Evolutionary conservation across 208 protist genomes (phyloP).

Genomic region (Trypanosoma melophagium): DNA sequence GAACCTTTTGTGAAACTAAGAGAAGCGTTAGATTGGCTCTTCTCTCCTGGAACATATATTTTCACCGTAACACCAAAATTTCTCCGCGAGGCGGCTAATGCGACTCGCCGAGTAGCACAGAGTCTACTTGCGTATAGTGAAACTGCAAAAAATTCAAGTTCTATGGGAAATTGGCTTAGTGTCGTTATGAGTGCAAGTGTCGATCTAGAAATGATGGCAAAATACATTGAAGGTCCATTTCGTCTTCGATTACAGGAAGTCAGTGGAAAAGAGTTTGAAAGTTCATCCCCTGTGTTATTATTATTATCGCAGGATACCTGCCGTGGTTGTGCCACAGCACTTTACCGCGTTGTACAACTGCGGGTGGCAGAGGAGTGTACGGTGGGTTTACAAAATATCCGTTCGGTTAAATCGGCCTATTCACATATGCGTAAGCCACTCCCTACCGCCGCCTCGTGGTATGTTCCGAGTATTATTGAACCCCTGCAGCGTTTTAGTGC

Average conservation of each 20-base stretch:
- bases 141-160: conserved; percentile 1
- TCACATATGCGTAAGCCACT: conserved; percentile 68
- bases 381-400: conserved; percentile 65
- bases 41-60: conserved; percentile 47
- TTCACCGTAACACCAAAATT: conserved; percentile 41
- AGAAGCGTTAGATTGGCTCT: conserved; percentile 35
- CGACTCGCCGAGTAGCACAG: conserved; percentile 2
- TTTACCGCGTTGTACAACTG: conserved; percentile 26
- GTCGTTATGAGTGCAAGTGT: conserved; percentile 3
- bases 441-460: conserved; percentile 76
- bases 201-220: conserved; percentile 19
- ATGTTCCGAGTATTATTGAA: conserved; percentile 47
- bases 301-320: conserved; percentile 21
- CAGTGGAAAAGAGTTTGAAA: conserved; percentile 9
- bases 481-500: conserved; percentile 52
- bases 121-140: conserved; percentile 9
- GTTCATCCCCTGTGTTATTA: conserved; percentile 13
- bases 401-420: conserved; percentile 71
- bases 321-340: conserved; percentile 22
- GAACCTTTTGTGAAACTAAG: conserved; percentile 30
- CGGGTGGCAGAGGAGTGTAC: conserved; percentile 42
- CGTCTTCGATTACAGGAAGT: conserved; percentile 7
- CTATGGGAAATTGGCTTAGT: conserved; percentile 22
- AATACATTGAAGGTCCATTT: conserved; percentile 25
- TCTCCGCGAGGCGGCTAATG: conserved; percentile 28